phyloP scores from a whole-genome alignment of 768 basidiomycete genomes.

The Hericium rajendrae region DNA sequence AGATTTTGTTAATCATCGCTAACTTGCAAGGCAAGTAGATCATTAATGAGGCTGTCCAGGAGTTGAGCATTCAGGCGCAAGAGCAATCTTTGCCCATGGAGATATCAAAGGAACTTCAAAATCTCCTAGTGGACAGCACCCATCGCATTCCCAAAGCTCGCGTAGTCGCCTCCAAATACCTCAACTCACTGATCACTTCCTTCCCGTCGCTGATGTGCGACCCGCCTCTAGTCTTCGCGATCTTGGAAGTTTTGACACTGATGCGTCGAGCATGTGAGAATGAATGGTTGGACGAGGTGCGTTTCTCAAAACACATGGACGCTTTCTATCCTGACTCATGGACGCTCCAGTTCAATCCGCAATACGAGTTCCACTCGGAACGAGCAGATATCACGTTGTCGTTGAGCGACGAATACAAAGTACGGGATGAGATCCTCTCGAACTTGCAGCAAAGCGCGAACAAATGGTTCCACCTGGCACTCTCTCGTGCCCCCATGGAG shows the following conservation, averaged over 20 bases:
- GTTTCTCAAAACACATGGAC: slow-evolving; percentile 8
- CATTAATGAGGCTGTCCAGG: slow-evolving; percentile 62
- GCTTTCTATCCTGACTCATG: background rate
- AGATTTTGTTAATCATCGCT: background rate
- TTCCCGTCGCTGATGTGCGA: slow-evolving; percentile 96
- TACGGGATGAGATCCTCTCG: slow-evolving; percentile 75
- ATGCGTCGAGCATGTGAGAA: slow-evolving; percentile 83
- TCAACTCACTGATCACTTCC: slow-evolving; percentile 77
- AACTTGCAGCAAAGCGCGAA: slow-evolving; percentile 66
- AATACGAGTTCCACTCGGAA: slow-evolving; percentile 75
- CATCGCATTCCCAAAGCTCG: slow-evolving; percentile 78
- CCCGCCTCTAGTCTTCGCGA: slow-evolving; percentile 73
- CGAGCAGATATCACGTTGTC: slow-evolving; percentile 65
- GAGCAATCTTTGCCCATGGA: slow-evolving; percentile 66
- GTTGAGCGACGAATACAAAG: slow-evolving; percentile 77
- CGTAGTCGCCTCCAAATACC: slow-evolving; percentile 72
- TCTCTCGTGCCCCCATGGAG: slow-evolving; percentile 85
- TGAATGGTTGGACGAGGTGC: slow-evolving; percentile 84
- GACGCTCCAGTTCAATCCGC: slow-evolving; percentile 70
- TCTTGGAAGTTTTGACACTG: slow-evolving; percentile 86
- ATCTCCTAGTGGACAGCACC: slow-evolving; percentile 69
- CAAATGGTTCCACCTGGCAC: slow-evolving; percentile 79
- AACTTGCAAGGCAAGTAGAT: slow-evolving; percentile 37
- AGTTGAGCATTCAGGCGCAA: slow-evolving; percentile 64
- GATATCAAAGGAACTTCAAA: slow-evolving; percentile 64